Evolutionary conservation across 2,329 filamentous ascomycete species (phyloP).

Genomic region (Colletotrichum filicis): DNA sequence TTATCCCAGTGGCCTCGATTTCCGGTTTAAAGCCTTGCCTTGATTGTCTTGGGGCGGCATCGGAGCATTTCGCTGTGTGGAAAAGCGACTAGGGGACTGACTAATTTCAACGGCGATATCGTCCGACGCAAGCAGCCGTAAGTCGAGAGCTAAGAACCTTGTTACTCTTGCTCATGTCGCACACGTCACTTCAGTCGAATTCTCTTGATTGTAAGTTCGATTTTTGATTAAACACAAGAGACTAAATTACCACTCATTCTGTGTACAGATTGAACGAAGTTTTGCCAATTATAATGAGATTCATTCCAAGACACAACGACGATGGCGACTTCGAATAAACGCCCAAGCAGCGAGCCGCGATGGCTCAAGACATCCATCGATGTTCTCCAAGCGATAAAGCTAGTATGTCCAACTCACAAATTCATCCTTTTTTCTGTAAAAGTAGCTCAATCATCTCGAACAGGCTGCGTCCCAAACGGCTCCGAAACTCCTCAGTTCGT

Average conservation of each 20-base stretch:
- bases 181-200: background rate
- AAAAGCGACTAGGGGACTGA: background rate
- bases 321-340: conserved; percentile 11
- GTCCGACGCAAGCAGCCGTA: background rate
- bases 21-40: background rate
- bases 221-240: background rate
- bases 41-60: background rate
- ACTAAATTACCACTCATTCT: background rate
- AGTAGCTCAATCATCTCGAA: rapidly evolving
- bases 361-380: conserved; percentile 4
- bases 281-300: background rate
- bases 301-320: background rate
- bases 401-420: conserved; percentile 2
- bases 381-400: conserved; percentile 11
- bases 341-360: background rate
- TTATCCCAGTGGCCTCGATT: background rate
- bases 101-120: background rate
- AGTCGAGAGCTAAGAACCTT: background rate
- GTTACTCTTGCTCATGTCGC: background rate
- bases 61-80: background rate
- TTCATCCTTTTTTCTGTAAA: background rate
- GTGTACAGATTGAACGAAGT: background rate
- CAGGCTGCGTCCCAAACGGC: conserved; percentile 25
- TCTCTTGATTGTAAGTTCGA: background rate
- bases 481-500: conserved; percentile 48